These are phyloP conservation scores for Fonsecaea pedrosoi DNA, from an alignment of 2,329 filamentous ascomycete genomes.

Conservation along the genomic window DNA sequence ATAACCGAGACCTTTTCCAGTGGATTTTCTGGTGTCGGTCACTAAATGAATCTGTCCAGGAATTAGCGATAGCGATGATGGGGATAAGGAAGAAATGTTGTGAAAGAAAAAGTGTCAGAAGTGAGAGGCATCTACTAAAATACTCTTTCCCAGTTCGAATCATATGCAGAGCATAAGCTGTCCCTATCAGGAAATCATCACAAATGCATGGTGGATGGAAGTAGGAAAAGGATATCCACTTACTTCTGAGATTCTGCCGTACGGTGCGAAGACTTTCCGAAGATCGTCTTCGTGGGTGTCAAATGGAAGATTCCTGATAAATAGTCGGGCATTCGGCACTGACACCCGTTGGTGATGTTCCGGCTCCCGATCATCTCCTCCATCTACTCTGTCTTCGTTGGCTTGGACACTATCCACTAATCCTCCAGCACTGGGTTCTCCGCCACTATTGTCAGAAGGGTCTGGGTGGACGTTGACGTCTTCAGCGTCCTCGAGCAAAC, in stretches of 20 bases:
- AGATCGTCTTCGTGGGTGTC: conserved; percentile 78
- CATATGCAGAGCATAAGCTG: conserved; percentile 96
- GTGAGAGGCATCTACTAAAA: conserved; percentile 99
- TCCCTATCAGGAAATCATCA: conserved; percentile 99
- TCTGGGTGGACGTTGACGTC: conserved; percentile 29
- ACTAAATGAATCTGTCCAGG: conserved; percentile 80
- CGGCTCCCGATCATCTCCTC: conserved; percentile 20
- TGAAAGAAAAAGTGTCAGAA: conserved; percentile 65
- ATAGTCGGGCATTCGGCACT: conserved; percentile 72
- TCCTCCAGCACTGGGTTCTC: conserved; percentile 38
- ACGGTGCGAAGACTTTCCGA: conserved; percentile 70
- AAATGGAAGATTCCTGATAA: conserved; percentile 88
- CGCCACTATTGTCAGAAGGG: conserved; percentile 28
- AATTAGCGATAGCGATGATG: conserved; percentile 50
- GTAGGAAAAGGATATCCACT: conserved; percentile 49
- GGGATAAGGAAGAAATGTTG: conserved; percentile 34
- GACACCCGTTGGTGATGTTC: conserved; percentile 34
- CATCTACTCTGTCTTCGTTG: conserved; percentile 31
- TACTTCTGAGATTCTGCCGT: conserved; percentile 87
- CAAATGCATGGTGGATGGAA: conserved; percentile 49
- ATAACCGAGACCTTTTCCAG: conserved; percentile 89
- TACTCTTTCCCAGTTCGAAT: conserved; percentile 89
- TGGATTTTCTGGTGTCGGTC: conserved; percentile 70
- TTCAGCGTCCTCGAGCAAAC: conserved; percentile 79
- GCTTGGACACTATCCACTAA: conserved; percentile 28